phyloP scores from a whole-genome alignment of 495 filamentous ascomycete genomes.

The Neurospora intermedia region DNA sequence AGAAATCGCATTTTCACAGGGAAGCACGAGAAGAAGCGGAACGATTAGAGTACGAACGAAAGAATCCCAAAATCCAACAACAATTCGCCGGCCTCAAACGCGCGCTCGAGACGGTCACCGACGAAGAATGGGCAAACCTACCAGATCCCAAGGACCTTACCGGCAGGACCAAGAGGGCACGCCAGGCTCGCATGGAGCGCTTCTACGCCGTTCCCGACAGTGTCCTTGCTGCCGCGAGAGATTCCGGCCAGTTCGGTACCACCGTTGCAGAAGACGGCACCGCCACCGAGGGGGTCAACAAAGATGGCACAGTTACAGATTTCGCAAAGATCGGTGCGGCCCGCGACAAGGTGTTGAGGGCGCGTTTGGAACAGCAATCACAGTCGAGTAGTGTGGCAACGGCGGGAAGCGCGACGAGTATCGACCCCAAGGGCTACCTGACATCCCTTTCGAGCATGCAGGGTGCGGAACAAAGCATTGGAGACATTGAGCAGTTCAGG shows the following conservation, averaged over 20 bases:
- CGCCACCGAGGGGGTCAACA: slow-evolving; percentile 35
- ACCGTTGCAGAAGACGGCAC: slow-evolving; percentile 71
- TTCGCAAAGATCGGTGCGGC: slow-evolving; percentile 97
- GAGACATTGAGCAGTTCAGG: slow-evolving; percentile 94
- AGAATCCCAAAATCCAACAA: slow-evolving; percentile 97
- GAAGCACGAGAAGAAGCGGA: slow-evolving; percentile 90
- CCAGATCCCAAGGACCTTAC: slow-evolving; percentile 96
- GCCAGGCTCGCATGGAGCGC: slow-evolving; percentile 68
- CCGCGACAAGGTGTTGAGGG: slow-evolving; percentile 84
- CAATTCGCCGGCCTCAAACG: slow-evolving; percentile 96
- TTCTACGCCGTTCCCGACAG: slow-evolving; percentile 98
- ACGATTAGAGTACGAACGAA: slow-evolving; percentile 84
- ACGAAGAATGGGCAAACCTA: slow-evolving; percentile 93
- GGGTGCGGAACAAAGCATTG: slow-evolving; percentile 72
- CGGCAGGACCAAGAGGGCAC: slow-evolving; percentile 76
- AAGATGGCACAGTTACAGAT: slow-evolving; percentile 87
- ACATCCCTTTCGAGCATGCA: slow-evolving; percentile 77
- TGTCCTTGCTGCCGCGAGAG: slow-evolving; percentile 78
- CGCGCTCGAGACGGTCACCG: slow-evolving; percentile 74
- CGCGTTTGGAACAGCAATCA: slow-evolving; percentile 81
- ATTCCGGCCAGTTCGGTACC: slow-evolving; percentile 70
- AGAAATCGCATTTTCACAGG: slow-evolving; percentile 54
- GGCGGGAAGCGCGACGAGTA: slow-evolving; percentile 74
- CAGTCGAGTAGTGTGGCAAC: slow-evolving; percentile 57
- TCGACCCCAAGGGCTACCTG: slow-evolving; percentile 92